phyloP scores from a whole-genome alignment of 495 filamentous ascomycete genomes.

The Penicillium parvum region DNA sequence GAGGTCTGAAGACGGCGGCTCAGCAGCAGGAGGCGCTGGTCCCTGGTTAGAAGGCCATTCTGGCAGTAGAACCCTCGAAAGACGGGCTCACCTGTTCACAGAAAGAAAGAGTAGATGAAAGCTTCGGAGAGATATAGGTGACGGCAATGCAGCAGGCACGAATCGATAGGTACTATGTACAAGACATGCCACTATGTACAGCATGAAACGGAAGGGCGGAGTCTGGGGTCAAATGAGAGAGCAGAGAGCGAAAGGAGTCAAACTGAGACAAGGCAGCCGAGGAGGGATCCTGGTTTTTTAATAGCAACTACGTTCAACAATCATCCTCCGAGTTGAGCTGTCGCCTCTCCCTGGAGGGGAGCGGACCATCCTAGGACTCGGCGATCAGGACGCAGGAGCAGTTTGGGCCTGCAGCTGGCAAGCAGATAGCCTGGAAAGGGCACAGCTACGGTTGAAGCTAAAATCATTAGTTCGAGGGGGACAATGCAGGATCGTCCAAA shows the following conservation, averaged over 20 bases:
- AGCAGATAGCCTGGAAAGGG: constrained; percentile 19
- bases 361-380: constrained; percentile 8
- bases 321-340: constrained; percentile 27
- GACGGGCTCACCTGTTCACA: constrained; percentile 13
- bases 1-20: neutral
- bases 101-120: neutral
- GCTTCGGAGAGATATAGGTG: constrained; percentile 6
- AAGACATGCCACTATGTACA: constrained; percentile 22
- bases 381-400: constrained; percentile 17
- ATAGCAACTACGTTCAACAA: constrained; percentile 2
- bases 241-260: constrained; percentile 1
- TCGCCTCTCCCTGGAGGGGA: constrained; percentile 13
- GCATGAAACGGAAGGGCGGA: constrained; percentile 3
- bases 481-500: neutral
- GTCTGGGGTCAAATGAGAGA: constrained; percentile 2
- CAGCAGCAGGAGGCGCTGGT: neutral
- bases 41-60: constrained; percentile 1
- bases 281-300: constrained; percentile 13
- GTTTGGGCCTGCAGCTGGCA: constrained; percentile 13
- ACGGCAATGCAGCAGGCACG: neutral
- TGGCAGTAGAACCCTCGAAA: neutral
- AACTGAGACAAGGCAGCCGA: constrained; percentile 17
- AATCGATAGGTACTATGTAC: constrained; percentile 19
- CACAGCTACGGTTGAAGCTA: constrained; percentile 18
- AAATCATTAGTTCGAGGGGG: constrained; percentile 13